Conservation (phyloP, 2,329 filamentous ascomycete genomes). For the Clonostachys byssicola region DNA sequence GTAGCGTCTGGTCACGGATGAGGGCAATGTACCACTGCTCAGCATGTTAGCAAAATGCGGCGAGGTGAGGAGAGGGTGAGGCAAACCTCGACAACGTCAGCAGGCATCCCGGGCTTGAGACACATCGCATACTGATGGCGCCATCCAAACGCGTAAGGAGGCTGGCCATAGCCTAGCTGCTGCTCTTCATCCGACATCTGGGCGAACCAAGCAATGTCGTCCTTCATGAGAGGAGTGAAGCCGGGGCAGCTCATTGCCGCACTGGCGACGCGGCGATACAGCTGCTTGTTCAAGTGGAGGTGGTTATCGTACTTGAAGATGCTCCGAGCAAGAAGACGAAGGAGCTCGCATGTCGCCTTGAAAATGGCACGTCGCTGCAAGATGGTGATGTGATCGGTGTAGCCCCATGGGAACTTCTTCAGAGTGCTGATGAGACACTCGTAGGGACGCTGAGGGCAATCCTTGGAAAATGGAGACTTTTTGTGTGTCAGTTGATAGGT, state of each 20-base stretch:
- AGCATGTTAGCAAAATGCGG: neutral
- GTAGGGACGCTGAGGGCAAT: constrained; percentile 60
- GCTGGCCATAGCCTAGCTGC: constrained; percentile 34
- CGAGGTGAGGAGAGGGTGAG: neutral
- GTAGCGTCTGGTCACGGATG: constrained; percentile 47
- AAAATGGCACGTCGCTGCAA: constrained; percentile 50
- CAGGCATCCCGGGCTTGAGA: constrained; percentile 39
- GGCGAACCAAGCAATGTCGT: constrained; percentile 40
- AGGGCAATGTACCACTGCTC: constrained; percentile 51
- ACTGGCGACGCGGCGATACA: constrained; percentile 47
- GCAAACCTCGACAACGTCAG: constrained; percentile 53
- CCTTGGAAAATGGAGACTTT: constrained; percentile 54
- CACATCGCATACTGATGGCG: constrained; percentile 45
- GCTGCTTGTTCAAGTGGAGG: constrained; percentile 43
- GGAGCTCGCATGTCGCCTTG: constrained; percentile 41
- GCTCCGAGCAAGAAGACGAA: constrained; percentile 36
- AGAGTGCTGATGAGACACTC: constrained; percentile 63
- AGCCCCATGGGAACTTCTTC: constrained; percentile 60
- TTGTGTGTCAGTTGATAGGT: neutral
- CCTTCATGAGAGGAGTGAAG: constrained; percentile 58
- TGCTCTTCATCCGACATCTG: neutral
- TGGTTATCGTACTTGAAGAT: constrained; percentile 31
- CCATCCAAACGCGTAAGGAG: constrained; percentile 44
- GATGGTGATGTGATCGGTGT: constrained; percentile 51
- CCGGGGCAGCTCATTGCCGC: constrained; percentile 54